Evolutionary conservation across 2,329 filamentous ascomycete genomes (phyloP).

Genomic region (Venturia effusa): DNA sequence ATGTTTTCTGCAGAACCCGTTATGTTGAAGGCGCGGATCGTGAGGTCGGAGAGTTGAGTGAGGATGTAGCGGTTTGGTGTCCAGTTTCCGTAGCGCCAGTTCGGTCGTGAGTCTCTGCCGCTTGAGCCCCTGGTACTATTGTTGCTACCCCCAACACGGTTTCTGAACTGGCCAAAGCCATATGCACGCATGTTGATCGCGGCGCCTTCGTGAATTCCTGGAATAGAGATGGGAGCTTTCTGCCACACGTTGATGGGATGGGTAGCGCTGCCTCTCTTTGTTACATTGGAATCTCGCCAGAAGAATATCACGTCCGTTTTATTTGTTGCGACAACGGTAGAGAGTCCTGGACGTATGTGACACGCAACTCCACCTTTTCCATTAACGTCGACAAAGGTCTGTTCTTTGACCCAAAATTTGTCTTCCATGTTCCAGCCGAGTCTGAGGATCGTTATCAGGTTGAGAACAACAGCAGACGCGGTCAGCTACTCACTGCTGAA

Average conservation of each 20-base stretch:
- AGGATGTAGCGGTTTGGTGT: not conserved
- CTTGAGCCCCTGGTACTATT: not conserved
- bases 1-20: not conserved
- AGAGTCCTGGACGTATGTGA: not conserved
- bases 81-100: not conserved
- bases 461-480: not conserved
- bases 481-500: not conserved
- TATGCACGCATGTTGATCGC: not conserved
- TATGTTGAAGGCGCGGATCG: slow-evolving; percentile 3
- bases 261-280: not conserved
- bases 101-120: not conserved
- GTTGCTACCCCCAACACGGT: not conserved
- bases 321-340: not conserved
- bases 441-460: not conserved
- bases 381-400: not conserved
- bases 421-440: slow-evolving; percentile 3
- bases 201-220: not conserved
- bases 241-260: slow-evolving; percentile 1
- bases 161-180: not conserved
- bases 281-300: not conserved
- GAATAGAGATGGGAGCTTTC: slow-evolving; percentile 1
- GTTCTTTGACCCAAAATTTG: slow-evolving; percentile 5
- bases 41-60: not conserved
- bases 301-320: not conserved
- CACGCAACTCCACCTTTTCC: not conserved